A percentile compares a stretch with the other conserved stretches of the same genome.
Conservation (phyloP, 2,329 filamentous ascomycete genomes). For the Cladosporium austrohemisphaericum region DNA sequence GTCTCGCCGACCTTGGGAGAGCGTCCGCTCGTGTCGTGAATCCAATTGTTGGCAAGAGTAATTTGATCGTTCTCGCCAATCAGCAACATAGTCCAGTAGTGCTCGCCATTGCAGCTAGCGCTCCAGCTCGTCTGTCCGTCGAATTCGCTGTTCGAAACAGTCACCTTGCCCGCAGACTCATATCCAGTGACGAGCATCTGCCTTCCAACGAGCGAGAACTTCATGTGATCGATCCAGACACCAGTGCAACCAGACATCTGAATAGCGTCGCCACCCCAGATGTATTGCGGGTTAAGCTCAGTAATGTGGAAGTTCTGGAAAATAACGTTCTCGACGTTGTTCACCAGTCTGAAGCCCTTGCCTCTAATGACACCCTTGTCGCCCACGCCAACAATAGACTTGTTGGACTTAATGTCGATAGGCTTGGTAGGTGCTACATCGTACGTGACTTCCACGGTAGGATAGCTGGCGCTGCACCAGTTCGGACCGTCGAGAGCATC, state of each 20-base stretch:
- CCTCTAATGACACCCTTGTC: slow-evolving; percentile 40
- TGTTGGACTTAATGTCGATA: slow-evolving; percentile 39
- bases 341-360: slow-evolving; percentile 39
- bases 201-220: slow-evolving; percentile 52
- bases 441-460: slow-evolving; percentile 40
- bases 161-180: slow-evolving; percentile 51
- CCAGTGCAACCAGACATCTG: slow-evolving; percentile 34
- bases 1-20: slow-evolving; percentile 54
- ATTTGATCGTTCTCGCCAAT: slow-evolving; percentile 54
- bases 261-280: slow-evolving; percentile 40
- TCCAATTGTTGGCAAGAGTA: slow-evolving; percentile 59
- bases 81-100: slow-evolving; percentile 60
- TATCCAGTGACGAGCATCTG: slow-evolving; percentile 59
- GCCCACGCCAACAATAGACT: slow-evolving; percentile 41
- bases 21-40: slow-evolving; percentile 56
- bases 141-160: slow-evolving; percentile 59
- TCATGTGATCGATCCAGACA: slow-evolving; percentile 38
- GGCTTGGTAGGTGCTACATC: slow-evolving; percentile 52
- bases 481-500: slow-evolving; percentile 56
- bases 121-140: slow-evolving; percentile 54
- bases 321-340: slow-evolving; percentile 53
- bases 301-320: slow-evolving; percentile 42
- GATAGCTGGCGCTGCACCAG: slow-evolving; percentile 48
- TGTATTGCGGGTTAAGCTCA: slow-evolving; percentile 36
- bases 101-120: slow-evolving; percentile 55